Conservation (phyloP, 2,329 filamentous ascomycete genomes). For the Phyllosticta citriasiana region DNA sequence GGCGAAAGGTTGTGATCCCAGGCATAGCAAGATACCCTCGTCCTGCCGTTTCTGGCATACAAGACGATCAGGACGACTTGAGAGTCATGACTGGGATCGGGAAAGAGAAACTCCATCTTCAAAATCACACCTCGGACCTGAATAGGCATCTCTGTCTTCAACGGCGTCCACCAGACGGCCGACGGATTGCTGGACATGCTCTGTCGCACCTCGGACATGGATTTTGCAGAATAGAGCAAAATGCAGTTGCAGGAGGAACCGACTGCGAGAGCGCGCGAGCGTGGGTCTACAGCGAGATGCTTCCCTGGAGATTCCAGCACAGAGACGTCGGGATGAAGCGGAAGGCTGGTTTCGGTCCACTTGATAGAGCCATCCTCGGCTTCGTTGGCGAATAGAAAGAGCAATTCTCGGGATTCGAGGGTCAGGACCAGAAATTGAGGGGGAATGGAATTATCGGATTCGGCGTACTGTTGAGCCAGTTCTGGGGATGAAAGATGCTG, state of each 20-base stretch:
- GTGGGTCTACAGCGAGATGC: constrained; percentile 69
- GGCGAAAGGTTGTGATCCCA: constrained; percentile 41
- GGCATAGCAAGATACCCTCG: constrained; percentile 40
- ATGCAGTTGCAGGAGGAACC: constrained; percentile 62
- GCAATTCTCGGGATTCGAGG: constrained; percentile 59
- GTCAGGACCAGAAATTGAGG: constrained; percentile 75
- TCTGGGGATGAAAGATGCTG: background rate
- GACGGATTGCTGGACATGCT: constrained; percentile 12
- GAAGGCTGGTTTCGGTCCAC: constrained; percentile 52
- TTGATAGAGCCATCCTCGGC: constrained; percentile 35
- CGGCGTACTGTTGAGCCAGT: constrained; percentile 22
- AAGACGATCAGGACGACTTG: constrained; percentile 69
- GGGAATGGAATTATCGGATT: constrained; percentile 39
- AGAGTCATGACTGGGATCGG: constrained; percentile 53
- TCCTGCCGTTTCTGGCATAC: constrained; percentile 33
- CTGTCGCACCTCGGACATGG: constrained; percentile 42
- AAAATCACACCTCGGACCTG: constrained; percentile 63
- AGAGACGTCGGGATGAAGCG: constrained; percentile 47
- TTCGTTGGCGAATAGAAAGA: constrained; percentile 63
- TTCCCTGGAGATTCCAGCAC: constrained; percentile 48
- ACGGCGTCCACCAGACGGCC: constrained; percentile 39
- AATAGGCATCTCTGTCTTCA: constrained; percentile 42
- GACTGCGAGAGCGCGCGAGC: constrained; percentile 53
- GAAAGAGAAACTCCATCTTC: constrained; percentile 77
- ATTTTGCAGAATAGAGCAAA: constrained; percentile 59